A percentile compares a stretch with the other conserved stretches of the same genome.
phyloP scores from a whole-genome alignment of 176 grass and related monocot species.

The barley (Hordeum vulgare) region MorexV3_pseudomolecules_assembly NC_058519.1:217247645-217248144 shows the following conservation, averaged over 20 bases:
- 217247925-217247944: constrained; percentile 2
- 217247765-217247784: constrained; percentile 1
- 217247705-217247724: neutral
- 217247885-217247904: constrained; percentile 4
- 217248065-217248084: constrained; percentile 2
- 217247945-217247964: neutral
- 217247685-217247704: neutral
- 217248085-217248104: neutral
- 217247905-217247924: constrained; percentile 5
- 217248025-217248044: neutral
- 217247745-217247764: neutral
- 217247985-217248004: constrained; percentile 14
- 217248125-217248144: constrained; percentile 63
- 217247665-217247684: neutral
- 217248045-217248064: neutral
- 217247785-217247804: constrained; percentile 11
- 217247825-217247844: neutral
- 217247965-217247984: neutral
- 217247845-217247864: constrained; percentile 7
- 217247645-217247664: neutral
- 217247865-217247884: neutral
- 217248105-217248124: constrained; percentile 43
- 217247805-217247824: neutral
- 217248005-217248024: neutral
- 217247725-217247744: neutral